Evolutionary conservation across 768 basidiomycete genomes (phyloP), one percentile per base, ranked within the genome.

Genomic region (Tricholoma hemisulphureum): DNA sequence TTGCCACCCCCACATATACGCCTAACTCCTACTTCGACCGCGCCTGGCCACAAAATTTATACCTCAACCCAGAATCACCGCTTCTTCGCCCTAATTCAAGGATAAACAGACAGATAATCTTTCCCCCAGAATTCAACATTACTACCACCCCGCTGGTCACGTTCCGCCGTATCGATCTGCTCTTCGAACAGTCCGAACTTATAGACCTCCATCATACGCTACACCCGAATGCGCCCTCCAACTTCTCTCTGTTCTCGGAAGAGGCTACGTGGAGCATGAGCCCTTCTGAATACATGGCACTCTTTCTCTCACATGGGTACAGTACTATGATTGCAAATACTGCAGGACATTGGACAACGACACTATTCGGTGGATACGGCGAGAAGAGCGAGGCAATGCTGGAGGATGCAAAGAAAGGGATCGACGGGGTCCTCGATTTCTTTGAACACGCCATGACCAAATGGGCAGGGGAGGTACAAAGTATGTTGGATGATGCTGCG

Each of bases 271-370:
- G 85, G 85, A 79, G 80, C 0, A 51, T 84, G 20, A 74, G 81
- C 1, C 78, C 83, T 3, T 65, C 71, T 1, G 80, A 83, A 46
- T 87, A 87, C 69, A 71, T 86, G 63, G 68, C 73, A 26, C 61
- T 77, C 16, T 82, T 88, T 69, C 68, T 80, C 9, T 67, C 75
- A 18, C 77, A 67, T 6, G 81, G 83, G 60, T 89, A 86, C 67
- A 78, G 78, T 39, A 87, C 85, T 9, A 73, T 89, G 68, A 64
- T 89, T 56, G 79, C 83, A 24, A 85, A 79, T 69, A 88, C 87
- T 0, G 87, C 72, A 3, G 87, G 86, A 0, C 87, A 88, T 66
- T 89, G 87, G 87, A 88, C 85, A 1, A 81, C 82, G 4, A 80
- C 77, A 0, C 63, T 84, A 21, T 79, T 88, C 65, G 66, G 69